Evolutionary conservation across 352 stramenopile genomes (phyloP).

Genomic region (Globisporangium iwayamae): DNA sequence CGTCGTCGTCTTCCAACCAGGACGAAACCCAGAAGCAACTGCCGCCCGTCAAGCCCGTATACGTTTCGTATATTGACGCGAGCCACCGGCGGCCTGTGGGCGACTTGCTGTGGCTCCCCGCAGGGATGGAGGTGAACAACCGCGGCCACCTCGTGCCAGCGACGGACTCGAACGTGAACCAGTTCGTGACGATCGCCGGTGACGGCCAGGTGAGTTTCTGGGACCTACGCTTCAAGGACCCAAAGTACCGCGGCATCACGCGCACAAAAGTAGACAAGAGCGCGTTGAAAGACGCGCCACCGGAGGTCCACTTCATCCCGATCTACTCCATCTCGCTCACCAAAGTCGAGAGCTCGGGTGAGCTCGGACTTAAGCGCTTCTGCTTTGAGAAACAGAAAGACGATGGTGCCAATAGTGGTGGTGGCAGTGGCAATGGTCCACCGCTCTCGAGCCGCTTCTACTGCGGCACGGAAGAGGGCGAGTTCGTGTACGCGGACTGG

Average conservation of each 20-base stretch:
- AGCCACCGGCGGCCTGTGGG: conserved; percentile 84
- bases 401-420: conserved; percentile 17
- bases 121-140: conserved; percentile 85
- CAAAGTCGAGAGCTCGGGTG: conserved; percentile 68
- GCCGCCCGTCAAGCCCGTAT: conserved; percentile 62
- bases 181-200: conserved; percentile 91
- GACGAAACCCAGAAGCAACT: conserved; percentile 58
- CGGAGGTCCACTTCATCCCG: conserved; percentile 75
- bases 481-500: conserved; percentile 90
- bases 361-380: conserved; percentile 63
- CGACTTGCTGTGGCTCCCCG: conserved; percentile 87
- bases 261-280: conserved; percentile 64
- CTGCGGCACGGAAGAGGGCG: conserved; percentile 86
- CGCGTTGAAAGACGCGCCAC: conserved; percentile 47
- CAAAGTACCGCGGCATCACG: conserved; percentile 68
- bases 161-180: conserved; percentile 54
- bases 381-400: conserved; percentile 67
- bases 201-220: conserved; percentile 92
- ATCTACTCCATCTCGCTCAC: conserved; percentile 81
- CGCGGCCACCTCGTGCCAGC: conserved; percentile 75
- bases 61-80: conserved; percentile 85
- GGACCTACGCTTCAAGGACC: conserved; percentile 90
- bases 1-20: conserved; percentile 7
- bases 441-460: conserved; percentile 68
- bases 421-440: not conserved